These are phyloP conservation scores for Yarrowia phangngaensis DNA, from an alignment of 805 yeast species.

Conservation along the genomic window DNA sequence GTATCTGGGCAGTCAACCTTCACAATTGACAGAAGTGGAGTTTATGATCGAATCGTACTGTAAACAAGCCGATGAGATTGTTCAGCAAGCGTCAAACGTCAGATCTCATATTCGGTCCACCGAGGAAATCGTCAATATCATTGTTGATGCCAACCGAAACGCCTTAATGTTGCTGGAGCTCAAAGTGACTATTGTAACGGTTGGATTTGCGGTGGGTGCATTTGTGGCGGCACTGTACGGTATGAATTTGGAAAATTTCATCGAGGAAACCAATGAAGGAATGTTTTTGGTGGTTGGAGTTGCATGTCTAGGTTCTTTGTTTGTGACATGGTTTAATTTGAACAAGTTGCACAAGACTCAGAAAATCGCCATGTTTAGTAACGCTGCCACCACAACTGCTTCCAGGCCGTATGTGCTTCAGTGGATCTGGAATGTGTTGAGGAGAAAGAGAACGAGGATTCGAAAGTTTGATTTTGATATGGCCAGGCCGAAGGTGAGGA, in stretches of 20 bases:
- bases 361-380: conserved; percentile 56
- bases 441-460: not conserved
- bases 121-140: conserved; percentile 90
- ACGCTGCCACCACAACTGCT: conserved; percentile 1
- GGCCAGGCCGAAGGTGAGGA: conserved; percentile 10
- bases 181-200: conserved; percentile 73
- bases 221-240: conserved; percentile 87
- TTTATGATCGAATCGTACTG: conserved; percentile 86
- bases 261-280: conserved; percentile 74
- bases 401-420: not conserved
- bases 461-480: conserved; percentile 5
- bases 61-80: conserved; percentile 88
- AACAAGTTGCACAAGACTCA: conserved; percentile 61
- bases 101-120: conserved; percentile 84
- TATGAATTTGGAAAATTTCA: conserved; percentile 89
- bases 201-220: conserved; percentile 76
- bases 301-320: conserved; percentile 45
- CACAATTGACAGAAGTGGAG: conserved; percentile 78
- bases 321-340: conserved; percentile 53
- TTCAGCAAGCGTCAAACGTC: conserved; percentile 76
- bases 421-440: not conserved
- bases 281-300: conserved; percentile 51
- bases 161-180: conserved; percentile 85
- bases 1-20: conserved; percentile 4
- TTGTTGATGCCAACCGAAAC: conserved; percentile 89